phyloP scores from a whole-genome alignment of 345 rosid genomes.

The Lenwebbia sp. region DNA sequence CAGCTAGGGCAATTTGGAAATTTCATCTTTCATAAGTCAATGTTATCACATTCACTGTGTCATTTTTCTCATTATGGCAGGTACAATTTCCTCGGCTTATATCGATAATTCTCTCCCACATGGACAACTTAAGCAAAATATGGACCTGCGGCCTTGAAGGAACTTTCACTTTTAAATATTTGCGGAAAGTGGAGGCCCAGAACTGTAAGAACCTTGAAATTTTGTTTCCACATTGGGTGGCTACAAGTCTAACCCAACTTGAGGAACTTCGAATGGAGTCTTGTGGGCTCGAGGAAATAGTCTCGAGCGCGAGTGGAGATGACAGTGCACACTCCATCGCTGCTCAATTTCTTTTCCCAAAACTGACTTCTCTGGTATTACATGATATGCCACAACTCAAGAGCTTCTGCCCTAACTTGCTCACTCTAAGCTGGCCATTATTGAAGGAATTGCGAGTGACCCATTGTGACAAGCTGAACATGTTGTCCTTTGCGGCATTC shows the following conservation, averaged over 20 bases:
- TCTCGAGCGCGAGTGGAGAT: not conserved
- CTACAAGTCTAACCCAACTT: not conserved
- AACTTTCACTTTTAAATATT: not conserved
- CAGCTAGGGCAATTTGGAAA: no score
- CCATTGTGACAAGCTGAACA: not conserved
- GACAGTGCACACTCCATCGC: not conserved
- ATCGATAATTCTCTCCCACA: not conserved
- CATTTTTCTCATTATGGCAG: not conserved
- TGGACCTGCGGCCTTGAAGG: not conserved
- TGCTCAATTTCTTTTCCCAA: not conserved
- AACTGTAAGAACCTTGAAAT: not conserved
- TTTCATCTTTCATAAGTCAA: no score
- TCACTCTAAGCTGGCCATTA: not conserved
- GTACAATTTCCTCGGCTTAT: not conserved
- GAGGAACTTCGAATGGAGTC: no score
- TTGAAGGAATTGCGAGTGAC: not conserved
- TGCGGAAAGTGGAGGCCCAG: not conserved
- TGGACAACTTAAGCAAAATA: not conserved
- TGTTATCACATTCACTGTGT: no score
- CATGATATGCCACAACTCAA: not conserved
- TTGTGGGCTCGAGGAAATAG: not conserved
- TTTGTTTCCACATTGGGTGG: not conserved
- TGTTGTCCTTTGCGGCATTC: no score
- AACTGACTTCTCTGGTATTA: not conserved
- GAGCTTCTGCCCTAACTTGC: not conserved